Evolutionary conservation across 1,284 basidiomycete species (phyloP).

Genomic region (Ceratobasidium sp.): DNA sequence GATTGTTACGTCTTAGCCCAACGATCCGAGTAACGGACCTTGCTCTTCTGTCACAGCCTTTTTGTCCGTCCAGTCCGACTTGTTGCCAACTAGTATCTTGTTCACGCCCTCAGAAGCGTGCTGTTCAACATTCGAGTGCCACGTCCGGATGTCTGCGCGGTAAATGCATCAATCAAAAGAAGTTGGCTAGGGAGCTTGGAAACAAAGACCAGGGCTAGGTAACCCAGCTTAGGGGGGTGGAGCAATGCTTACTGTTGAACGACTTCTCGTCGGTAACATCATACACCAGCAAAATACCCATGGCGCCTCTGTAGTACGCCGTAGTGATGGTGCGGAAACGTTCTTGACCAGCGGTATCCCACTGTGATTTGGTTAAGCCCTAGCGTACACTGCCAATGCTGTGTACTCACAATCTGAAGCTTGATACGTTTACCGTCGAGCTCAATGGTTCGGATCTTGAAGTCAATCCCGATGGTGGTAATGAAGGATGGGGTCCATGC

Average conservation of each 20-base stretch:
- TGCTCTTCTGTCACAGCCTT: conserved; percentile 90
- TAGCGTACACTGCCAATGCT: neutral
- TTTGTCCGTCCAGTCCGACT: conserved; percentile 99
- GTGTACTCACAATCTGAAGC: conserved; percentile 86
- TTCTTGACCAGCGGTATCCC: conserved; percentile 99
- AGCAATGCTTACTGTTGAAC: conserved; percentile 85
- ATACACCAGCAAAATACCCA: conserved; percentile 99
- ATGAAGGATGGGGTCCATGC: conserved; percentile 99
- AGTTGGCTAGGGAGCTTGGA: conserved; percentile 15
- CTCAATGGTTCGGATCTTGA: conserved; percentile 97
- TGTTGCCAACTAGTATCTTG: conserved; percentile 99
- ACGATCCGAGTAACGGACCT: conserved; percentile 54
- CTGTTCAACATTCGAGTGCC: conserved; percentile 99
- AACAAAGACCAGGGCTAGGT: conserved; percentile 48
- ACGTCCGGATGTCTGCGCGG: conserved; percentile 92
- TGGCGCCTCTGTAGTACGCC: conserved; percentile 99
- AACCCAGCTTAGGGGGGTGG: neutral
- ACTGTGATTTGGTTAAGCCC: conserved; percentile 63
- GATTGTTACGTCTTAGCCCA: conserved; percentile 42
- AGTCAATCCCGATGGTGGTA: conserved; percentile 98
- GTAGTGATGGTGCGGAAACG: conserved; percentile 99
- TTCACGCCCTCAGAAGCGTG: conserved; percentile 99
- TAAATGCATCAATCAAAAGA: neutral
- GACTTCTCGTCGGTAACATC: conserved; percentile 99
- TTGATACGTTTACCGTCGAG: conserved; percentile 97